Percentiles rank a stretch among this genome's conserved stretches.
These are phyloP conservation scores for Cladorrhinum sp. DNA, from an alignment of 2,329 filamentous ascomycete genomes.

Conservation along the genomic window DNA sequence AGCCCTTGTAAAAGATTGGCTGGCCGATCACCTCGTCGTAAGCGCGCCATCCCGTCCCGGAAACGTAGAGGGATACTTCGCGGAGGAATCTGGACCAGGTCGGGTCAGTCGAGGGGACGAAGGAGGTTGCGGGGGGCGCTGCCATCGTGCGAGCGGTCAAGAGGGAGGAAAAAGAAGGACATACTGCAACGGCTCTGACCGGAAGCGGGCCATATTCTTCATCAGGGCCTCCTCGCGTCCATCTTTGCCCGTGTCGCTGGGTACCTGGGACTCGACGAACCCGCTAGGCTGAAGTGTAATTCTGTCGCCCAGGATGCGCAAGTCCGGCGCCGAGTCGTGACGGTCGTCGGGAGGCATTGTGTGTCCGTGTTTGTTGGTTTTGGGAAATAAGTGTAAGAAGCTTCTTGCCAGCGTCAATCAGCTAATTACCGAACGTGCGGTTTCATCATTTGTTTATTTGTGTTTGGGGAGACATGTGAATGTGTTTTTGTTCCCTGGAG, in stretches of 20 bases:
- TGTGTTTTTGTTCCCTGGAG: background rate
- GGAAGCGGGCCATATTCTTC: conserved; percentile 83
- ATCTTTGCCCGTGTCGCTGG: conserved; percentile 34
- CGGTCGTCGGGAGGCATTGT: conserved; percentile 36
- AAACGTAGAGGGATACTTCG: conserved; percentile 89
- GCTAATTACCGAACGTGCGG: background rate
- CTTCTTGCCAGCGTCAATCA: background rate
- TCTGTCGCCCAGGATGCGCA: conserved; percentile 71
- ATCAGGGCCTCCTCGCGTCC: conserved; percentile 67
- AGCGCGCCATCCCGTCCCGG: conserved; percentile 89
- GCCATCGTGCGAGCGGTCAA: background rate
- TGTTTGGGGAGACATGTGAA: background rate
- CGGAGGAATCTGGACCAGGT: conserved; percentile 70
- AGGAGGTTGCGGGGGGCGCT: conserved; percentile 15
- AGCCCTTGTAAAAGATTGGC: conserved; percentile 88
- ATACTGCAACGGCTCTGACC: conserved; percentile 62
- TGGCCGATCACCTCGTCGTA: conserved; percentile 90
- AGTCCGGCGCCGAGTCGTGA: conserved; percentile 42
- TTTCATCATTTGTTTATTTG: background rate
- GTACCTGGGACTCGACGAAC: conserved; percentile 51
- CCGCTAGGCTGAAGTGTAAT: conserved; percentile 73
- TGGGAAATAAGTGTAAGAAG: background rate
- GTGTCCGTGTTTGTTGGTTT: conserved; percentile 12
- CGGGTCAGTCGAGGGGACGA: conserved; percentile 14
- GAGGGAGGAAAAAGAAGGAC: conserved; percentile 18